Conservation (phyloP, 1,284 basidiomycete genomes). For the Limonomyces culmigenus region DNA sequence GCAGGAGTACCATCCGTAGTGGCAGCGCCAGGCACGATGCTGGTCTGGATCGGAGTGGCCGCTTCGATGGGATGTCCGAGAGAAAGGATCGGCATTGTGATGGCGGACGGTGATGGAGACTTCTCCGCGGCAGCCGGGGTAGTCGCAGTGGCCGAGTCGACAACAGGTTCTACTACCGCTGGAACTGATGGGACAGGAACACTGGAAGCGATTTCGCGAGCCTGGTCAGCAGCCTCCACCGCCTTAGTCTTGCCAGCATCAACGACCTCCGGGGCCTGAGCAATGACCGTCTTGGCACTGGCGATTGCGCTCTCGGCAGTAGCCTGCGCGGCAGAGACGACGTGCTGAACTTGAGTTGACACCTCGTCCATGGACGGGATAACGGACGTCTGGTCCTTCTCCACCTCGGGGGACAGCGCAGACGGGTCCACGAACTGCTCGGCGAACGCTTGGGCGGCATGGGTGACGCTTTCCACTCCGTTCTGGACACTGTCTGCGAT, state of each 20-base stretch:
- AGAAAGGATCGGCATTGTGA: no score
- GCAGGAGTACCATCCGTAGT: no score
- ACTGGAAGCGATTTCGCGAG: no score
- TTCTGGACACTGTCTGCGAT: background rate
- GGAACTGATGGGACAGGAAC: no score
- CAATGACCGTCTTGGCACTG: background rate
- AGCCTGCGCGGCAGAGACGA: background rate
- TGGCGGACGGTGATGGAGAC: no score
- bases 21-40: background rate
- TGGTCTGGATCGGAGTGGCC: background rate
- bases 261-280: no score
- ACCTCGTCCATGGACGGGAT: background rate
- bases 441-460: conserved; percentile 1
- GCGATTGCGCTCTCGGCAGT: background rate
- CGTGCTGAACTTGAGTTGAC: background rate
- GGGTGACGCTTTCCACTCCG: background rate
- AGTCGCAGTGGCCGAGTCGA: background rate
- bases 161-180: no score
- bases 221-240: background rate
- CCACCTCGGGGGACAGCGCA: background rate
- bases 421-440: conserved; percentile 2
- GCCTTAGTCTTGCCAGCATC: background rate
- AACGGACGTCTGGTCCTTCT: background rate
- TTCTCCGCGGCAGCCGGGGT: background rate
- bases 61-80: background rate